Base-by-base conservation (phyloP, 2,329 filamentous ascomycete species). In the Cladobotryum protrusum region DNA sequence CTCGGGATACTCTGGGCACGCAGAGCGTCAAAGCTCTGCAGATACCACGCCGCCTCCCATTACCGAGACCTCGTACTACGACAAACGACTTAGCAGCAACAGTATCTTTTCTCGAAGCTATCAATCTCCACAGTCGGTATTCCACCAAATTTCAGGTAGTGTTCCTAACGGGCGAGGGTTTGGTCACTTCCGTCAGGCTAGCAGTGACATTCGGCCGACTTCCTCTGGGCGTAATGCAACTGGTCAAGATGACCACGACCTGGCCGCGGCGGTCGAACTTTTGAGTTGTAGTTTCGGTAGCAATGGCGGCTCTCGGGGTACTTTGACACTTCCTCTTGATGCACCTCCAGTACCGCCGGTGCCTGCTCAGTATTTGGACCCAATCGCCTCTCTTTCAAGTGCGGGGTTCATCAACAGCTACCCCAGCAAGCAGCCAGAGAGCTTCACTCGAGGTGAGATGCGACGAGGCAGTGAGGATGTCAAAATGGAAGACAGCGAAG, bases 41-140 rank as follows among this genome's bases (percentile, higher is more conserved):
- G 89, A 96, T 65, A 97, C 91, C 43, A 96, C 92, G 14, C 93
- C 93, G 42, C 91, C 92, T 47, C 92, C 92, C 17, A 82, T 85
- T 59, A 72, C 77, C 54, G 87, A 92, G 51, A 67, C 70, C 47
- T 71, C 72, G 14, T 77, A 78, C 58, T 69, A 73, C 55, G 69
- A 75, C 59, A 85, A 86, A 68, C 76, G 82, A 48, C 78, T 80
- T 59, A 83, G 79, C 62, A 76, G 69, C 57, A 73, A 73, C 42
- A 74, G 73, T 54, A 76, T 72, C 17, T 82, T 83, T 68, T 87
- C 88, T 49, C 85, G 84, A 52, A 95, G 89, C 43, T 93, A 92
- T 71, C 88, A 92, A 68, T 91, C 89, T 29, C 73, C 73, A 6
- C 79, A 67, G 71, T 72, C 76, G 5, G 24, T 29, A 29, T 29